phyloP scores from a whole-genome alignment of 2,329 filamentous ascomycete genomes.

The Leptodontidium sp. region DNA sequence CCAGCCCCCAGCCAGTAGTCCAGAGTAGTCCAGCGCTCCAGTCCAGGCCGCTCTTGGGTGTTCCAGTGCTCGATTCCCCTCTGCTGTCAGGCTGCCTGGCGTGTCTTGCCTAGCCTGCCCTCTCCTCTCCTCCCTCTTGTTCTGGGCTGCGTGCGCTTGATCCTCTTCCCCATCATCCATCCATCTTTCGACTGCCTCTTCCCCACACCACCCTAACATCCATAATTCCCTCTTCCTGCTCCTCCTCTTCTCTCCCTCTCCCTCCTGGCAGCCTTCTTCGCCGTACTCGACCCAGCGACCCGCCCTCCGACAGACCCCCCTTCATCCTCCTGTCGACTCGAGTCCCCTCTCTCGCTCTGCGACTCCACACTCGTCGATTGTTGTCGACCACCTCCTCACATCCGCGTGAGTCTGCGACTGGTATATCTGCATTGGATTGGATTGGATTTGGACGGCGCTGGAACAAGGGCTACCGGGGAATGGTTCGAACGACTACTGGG shows the following conservation, averaged over 20 bases:
- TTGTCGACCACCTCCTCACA: conserved; percentile 15
- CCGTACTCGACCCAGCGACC: conserved; percentile 14
- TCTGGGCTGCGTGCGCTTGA: conserved; percentile 13
- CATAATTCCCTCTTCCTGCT: not conserved
- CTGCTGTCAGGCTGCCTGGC: not conserved
- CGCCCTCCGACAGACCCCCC: conserved; percentile 1
- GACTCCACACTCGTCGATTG: not conserved
- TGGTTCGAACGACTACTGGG: conserved; percentile 34
- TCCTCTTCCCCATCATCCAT: conserved; percentile 16
- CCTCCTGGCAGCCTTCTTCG: not conserved
- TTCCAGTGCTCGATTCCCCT: not conserved
- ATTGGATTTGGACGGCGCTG: not conserved
- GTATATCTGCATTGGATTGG: conserved; percentile 3
- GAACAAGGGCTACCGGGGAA: conserved; percentile 30
- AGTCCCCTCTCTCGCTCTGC: not conserved
- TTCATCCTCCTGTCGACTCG: conserved; percentile 19
- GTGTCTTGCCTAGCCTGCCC: not conserved
- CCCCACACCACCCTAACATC: conserved; percentile 17
- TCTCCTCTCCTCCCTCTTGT: not conserved
- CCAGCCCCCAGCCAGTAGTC: conserved; percentile 6
- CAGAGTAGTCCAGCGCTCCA: conserved; percentile 1
- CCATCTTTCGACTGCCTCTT: conserved; percentile 12
- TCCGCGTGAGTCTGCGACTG: conserved; percentile 29
- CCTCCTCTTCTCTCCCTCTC: not conserved
- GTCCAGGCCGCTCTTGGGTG: conserved; percentile 5